Conservation (phyloP, 208 protist genomes). For the Wallacemonas collosoma region DNA sequence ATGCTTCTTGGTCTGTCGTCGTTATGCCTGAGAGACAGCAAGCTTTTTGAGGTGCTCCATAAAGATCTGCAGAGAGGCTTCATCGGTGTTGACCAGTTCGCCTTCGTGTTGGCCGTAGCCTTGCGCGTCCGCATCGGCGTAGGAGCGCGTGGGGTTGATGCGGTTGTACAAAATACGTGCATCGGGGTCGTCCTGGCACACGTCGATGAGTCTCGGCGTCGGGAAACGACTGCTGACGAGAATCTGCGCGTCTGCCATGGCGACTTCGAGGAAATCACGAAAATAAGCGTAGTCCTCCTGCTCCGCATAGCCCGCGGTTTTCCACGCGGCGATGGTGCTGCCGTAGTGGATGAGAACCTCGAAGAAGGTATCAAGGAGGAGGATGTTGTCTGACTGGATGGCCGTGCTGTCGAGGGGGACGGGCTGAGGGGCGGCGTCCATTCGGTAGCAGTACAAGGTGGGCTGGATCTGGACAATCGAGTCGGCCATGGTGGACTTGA, state of each 20-base stretch:
- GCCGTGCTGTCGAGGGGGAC: slow-evolving; percentile 92
- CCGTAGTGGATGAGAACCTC: slow-evolving; percentile 98
- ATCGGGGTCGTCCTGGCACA: slow-evolving; percentile 95
- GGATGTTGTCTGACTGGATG: slow-evolving; percentile 93
- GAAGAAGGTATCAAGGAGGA: slow-evolving; percentile 99
- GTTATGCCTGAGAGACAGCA: slow-evolving; percentile 82
- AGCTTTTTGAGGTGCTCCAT: slow-evolving; percentile 97
- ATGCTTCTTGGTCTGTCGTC: neutral
- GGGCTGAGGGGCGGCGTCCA: slow-evolving; percentile 87
- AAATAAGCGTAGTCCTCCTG: slow-evolving; percentile 96
- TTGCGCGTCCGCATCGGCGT: slow-evolving; percentile 64
- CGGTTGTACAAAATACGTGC: slow-evolving; percentile 97
- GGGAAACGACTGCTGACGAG: slow-evolving; percentile 94
- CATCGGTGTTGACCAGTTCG: slow-evolving; percentile 97
- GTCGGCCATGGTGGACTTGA: slow-evolving; percentile 94
- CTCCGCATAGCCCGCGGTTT: slow-evolving; percentile 94
- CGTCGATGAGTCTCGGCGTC: slow-evolving; percentile 95
- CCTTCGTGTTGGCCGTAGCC: slow-evolving; percentile 68
- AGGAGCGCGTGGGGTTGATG: slow-evolving; percentile 97
- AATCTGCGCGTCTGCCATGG: slow-evolving; percentile 91
- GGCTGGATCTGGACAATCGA: slow-evolving; percentile 99
- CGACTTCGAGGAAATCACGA: slow-evolving; percentile 92
- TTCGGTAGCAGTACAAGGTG: slow-evolving; percentile 96
- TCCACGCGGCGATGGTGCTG: slow-evolving; percentile 95
- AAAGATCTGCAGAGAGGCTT: slow-evolving; percentile 97